Evolutionary conservation across 176 grass and related monocot genomes (phyloP).

Genomic region (Saccharum officinarum): DNA sequence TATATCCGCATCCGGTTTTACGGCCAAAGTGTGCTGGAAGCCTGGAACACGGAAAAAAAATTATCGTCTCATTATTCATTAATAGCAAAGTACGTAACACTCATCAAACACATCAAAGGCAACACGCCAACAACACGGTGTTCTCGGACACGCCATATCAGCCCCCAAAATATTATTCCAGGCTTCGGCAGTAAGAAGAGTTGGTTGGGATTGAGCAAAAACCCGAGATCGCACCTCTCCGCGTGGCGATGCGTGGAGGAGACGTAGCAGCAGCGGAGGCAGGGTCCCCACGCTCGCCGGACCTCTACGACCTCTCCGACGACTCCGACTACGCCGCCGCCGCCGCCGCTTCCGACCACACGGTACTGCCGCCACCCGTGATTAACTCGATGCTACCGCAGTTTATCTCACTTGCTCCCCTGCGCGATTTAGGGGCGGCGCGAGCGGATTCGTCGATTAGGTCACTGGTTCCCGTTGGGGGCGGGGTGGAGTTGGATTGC

Average conservation of each 20-base stretch:
- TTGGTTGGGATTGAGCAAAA: slow-evolving; percentile 23
- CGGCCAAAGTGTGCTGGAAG: neutral
- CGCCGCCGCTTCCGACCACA: slow-evolving; percentile 36
- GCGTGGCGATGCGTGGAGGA: slow-evolving; percentile 47
- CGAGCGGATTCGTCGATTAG: slow-evolving; percentile 9
- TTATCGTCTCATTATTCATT: neutral
- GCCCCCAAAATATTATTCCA: neutral
- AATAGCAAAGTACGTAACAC: neutral
- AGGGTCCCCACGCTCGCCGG: slow-evolving; percentile 50
- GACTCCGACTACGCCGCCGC: slow-evolving; percentile 92
- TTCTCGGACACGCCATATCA: neutral
- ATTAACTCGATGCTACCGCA: neutral
- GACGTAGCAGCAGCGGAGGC: slow-evolving; percentile 30
- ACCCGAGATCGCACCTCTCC: slow-evolving; percentile 15
- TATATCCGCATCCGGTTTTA: neutral
- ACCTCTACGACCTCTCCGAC: slow-evolving; percentile 91
- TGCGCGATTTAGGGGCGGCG: neutral
- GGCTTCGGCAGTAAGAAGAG: slow-evolving; percentile 22
- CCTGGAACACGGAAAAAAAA: neutral
- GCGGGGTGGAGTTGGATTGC: neutral
- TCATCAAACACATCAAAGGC: neutral
- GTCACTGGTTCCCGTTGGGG: neutral
- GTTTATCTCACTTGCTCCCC: neutral
- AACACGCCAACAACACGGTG: neutral
- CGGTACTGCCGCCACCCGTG: neutral